Base-by-base conservation (phyloP, 2,329 filamentous ascomycete species). In the Pseudopyrenochaeta lycopersici region DNA sequence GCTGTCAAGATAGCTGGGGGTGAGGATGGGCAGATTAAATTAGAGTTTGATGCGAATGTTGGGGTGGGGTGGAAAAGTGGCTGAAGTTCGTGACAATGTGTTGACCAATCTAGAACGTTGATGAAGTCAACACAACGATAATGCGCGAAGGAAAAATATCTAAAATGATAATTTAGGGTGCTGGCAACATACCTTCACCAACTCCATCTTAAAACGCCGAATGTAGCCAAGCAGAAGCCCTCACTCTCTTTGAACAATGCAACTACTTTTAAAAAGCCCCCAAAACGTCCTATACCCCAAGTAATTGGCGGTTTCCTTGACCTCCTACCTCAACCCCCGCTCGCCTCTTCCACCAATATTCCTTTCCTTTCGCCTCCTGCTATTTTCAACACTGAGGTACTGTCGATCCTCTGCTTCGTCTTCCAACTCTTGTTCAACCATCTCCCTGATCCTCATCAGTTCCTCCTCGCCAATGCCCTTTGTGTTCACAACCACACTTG, bases 401-500 rank as follows among this genome's bases (percentile, higher is more conserved):
- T 88, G 81, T 58, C 78, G 81, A 51, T 87, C 85, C 47, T 88
- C 83, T 14, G 79, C 80, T 70, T 88, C 85, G 66, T 91, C 88
- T 63, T 85, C 86, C 43, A 91, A 74, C 59, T 84, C 79, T 48
- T 85, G 82, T 67, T 93, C 90, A 1, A 91, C 85, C 49, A 90
- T 85, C 52, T 89, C 85, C 60, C 90, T 81, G 10, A 90, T 82
- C 36, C 66, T 66, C 70, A 78, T 73, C 23, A 76, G 60, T 52
- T 72, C 61, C 50, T 94, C 91, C 0, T 90, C 89, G 9, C 91
- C 92, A 47, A 97, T 90, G 39, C 87, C 84, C 63, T 87, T 86
- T 77, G 92, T 90, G 74, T 96, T 92, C 23, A 96, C 91, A 66
- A 71, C 69, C 10, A 76, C 73, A 42, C 92, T 96, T 0, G 95